These are phyloP conservation scores for Colletotrichum lini DNA, from an alignment of 2,329 filamentous ascomycete species.

Conservation along the genomic window DNA sequence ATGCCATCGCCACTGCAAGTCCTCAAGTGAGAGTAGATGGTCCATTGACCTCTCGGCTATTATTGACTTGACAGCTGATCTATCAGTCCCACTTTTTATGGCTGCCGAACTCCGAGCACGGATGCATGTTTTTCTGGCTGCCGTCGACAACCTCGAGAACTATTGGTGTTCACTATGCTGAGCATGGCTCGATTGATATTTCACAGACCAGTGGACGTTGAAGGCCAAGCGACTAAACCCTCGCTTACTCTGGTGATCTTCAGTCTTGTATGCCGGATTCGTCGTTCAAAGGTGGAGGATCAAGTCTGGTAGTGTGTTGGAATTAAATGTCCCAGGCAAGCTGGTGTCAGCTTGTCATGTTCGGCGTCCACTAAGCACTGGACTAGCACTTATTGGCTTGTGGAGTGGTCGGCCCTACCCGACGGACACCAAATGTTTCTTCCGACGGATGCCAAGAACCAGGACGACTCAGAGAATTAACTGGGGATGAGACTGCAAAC, in stretches of 20 bases:
- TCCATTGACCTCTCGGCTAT: conserved; percentile 17
- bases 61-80: conserved; percentile 18
- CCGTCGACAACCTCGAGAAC: not conserved
- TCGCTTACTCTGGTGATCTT: conserved; percentile 16
- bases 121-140: conserved; percentile 6
- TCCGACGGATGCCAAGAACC: conserved; percentile 14
- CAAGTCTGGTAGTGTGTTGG: not conserved
- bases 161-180: not conserved
- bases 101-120: conserved; percentile 32
- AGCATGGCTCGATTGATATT: conserved; percentile 18
- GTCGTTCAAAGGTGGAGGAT: not conserved
- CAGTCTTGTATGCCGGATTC: not conserved
- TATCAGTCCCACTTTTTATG: conserved; percentile 29
- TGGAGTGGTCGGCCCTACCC: conserved; percentile 24
- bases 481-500: conserved; percentile 5
- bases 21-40: not conserved
- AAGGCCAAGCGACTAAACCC: conserved; percentile 18
- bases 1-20: conserved; percentile 12
- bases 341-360: not conserved
- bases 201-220: conserved; percentile 22
- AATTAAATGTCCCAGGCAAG: not conserved
- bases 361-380: not conserved
- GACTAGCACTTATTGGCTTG: conserved; percentile 18
- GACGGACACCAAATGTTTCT: conserved; percentile 25
- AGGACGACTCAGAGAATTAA: conserved; percentile 15